Evolutionary conservation across 2,329 filamentous ascomycete genomes (phyloP).

Genomic region (Huntiella abstrusa): DNA sequence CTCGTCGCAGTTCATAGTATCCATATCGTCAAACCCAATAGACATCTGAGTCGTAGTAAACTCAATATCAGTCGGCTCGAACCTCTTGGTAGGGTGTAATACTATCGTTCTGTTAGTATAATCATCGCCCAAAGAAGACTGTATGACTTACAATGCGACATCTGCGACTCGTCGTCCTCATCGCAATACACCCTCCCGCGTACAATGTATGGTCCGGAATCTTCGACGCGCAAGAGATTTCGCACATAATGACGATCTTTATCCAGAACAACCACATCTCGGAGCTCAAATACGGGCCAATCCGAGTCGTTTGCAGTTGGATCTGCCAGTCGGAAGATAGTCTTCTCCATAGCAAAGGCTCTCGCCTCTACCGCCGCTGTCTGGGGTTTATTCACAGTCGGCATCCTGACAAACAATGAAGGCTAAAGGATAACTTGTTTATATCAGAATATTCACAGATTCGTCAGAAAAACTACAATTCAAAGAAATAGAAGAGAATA

Average conservation of each 20-base stretch:
- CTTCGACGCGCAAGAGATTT: conserved; percentile 41
- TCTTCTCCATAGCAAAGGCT: conserved; percentile 13
- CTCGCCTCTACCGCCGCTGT: too few species aligned
- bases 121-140: too few species aligned
- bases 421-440: too few species aligned
- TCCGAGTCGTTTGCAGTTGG: conserved; percentile 21
- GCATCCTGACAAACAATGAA: too few species aligned
- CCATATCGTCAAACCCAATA: conserved; percentile 27
- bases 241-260: conserved; percentile 33
- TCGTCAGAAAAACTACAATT: too few species aligned
- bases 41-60: conserved; percentile 29
- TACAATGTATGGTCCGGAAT: conserved; percentile 41
- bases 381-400: too few species aligned
- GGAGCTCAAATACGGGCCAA: conserved; percentile 44
- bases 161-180: conserved; percentile 21
- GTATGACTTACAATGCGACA: conserved; percentile 19
- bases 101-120: conserved; percentile 3
- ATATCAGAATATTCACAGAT: too few species aligned
- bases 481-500: too few species aligned
- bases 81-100: conserved; percentile 1
- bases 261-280: conserved; percentile 38
- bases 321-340: conserved; percentile 20
- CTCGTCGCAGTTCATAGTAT: conserved; percentile 2
- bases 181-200: conserved; percentile 38
- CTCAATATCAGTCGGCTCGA: conserved; percentile 26